phyloP scores from a whole-genome alignment of 164 flowering plant species.

The Buxus sempervirens region DNA sequence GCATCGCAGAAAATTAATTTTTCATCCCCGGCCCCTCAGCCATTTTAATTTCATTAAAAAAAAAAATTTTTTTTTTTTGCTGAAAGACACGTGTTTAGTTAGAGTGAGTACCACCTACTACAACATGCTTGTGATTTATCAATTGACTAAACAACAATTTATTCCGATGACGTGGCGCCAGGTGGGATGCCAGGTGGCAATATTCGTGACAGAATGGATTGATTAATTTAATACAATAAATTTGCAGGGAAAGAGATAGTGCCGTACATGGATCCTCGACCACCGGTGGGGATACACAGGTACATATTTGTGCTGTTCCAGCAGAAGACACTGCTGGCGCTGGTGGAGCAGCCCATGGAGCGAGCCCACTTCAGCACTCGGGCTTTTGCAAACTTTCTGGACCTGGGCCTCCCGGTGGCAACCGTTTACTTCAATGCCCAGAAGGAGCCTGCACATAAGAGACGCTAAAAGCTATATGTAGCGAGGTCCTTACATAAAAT shows the following conservation, averaged over 20 bases:
- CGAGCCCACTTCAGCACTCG: conserved; percentile 57
- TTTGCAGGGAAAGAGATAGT: conserved; percentile 57
- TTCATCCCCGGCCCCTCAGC: too few relatives aligned
- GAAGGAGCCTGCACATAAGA: conserved; percentile 54
- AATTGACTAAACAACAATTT: too few relatives aligned
- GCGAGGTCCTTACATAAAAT: too few relatives aligned
- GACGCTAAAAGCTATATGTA: conserved; percentile 38
- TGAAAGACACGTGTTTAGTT: too few relatives aligned
- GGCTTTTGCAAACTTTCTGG: conserved; percentile 32
- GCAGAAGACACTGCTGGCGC: conserved; percentile 35
- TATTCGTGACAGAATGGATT: neutral
- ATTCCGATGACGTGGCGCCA: too few relatives aligned
- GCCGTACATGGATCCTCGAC: conserved; percentile 51
- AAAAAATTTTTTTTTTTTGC: too few relatives aligned
- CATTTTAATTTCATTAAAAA: too few relatives aligned
- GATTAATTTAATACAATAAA: neutral
- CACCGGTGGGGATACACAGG: conserved; percentile 77
- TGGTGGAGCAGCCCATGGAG: conserved; percentile 24
- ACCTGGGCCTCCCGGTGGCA: conserved; percentile 61
- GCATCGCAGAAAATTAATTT: too few relatives aligned
- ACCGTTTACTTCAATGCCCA: conserved; percentile 67
- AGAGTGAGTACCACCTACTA: too few relatives aligned
- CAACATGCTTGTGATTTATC: too few relatives aligned
- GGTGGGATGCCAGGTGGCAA: too few relatives aligned
- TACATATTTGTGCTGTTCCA: conserved; percentile 56